phyloP scores from a whole-genome alignment of 768 basidiomycete species.

The Naganishia kalamii region DNA sequence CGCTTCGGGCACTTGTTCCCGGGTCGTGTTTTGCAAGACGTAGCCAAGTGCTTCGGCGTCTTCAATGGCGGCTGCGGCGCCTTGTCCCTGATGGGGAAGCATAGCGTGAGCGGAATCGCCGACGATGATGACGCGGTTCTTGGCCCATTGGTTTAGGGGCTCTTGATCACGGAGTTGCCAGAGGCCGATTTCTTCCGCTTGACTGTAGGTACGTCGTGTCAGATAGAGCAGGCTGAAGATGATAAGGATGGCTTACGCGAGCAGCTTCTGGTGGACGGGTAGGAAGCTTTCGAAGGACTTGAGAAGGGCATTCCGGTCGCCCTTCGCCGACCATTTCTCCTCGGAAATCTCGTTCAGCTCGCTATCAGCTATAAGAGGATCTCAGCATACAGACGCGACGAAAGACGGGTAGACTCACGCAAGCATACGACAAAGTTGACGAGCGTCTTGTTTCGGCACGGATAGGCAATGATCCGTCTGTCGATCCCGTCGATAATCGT shows the following conservation, averaged over 20 bases:
- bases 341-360: constrained; percentile 24
- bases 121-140: constrained; percentile 24
- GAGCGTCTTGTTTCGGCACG: constrained; percentile 23
- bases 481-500: constrained; percentile 22
- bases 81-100: constrained; percentile 31
- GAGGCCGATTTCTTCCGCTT: constrained; percentile 19
- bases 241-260: constrained; percentile 18
- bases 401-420: constrained; percentile 3
- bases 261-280: constrained; percentile 24
- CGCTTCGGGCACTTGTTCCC: constrained; percentile 11
- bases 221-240: background rate
- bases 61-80: constrained; percentile 26
- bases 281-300: constrained; percentile 26
- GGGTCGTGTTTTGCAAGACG: constrained; percentile 17
- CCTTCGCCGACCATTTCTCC: constrained; percentile 26
- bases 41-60: constrained; percentile 30
- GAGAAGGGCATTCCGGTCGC: constrained; percentile 16
- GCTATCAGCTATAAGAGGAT: constrained; percentile 20
- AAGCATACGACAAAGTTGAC: constrained; percentile 27
- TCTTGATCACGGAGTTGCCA: constrained; percentile 32
- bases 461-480: constrained; percentile 17
- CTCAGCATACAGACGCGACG: background rate
- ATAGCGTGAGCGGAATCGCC: constrained; percentile 29
- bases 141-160: constrained; percentile 25
- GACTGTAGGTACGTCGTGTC: constrained; percentile 7